A percentile compares a stretch with the other conserved stretches of the same genome.
phyloP scores from a whole-genome alignment of 1,284 basidiomycete species.

The Ceratobasidium sp. region DNA sequence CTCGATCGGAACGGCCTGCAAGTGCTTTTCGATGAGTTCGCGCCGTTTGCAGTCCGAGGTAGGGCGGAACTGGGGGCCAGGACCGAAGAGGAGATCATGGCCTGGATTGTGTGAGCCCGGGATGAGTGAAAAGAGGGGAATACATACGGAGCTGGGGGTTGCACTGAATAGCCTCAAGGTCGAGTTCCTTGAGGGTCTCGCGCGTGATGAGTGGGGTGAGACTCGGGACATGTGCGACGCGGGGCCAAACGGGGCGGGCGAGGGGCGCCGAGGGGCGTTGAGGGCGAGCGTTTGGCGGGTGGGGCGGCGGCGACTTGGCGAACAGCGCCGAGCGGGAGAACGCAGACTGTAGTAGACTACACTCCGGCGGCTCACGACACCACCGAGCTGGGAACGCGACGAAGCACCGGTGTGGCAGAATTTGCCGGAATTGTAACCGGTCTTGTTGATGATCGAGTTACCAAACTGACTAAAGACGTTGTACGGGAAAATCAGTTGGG shows the following conservation, averaged over 20 bases:
- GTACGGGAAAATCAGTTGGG: conserved; percentile 97
- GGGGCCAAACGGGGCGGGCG: conserved; percentile 25
- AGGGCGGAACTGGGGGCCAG: conserved; percentile 79
- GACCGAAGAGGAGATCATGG: conserved; percentile 92
- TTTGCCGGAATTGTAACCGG: conserved; percentile 73
- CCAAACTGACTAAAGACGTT: conserved; percentile 87
- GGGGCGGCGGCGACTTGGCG: conserved; percentile 70
- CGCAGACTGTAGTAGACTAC: conserved; percentile 90
- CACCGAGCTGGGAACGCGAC: conserved; percentile 67
- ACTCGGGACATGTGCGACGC: conserved; percentile 59
- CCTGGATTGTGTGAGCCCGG: conserved; percentile 59
- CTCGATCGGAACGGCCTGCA: conserved; percentile 85
- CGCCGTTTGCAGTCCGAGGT: conserved; percentile 78
- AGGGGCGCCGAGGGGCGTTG: conserved; percentile 38
- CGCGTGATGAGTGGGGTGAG: conserved; percentile 81
- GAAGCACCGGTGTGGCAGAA: conserved; percentile 80
- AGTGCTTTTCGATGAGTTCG: conserved; percentile 84
- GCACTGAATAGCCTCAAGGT: conserved; percentile 86
- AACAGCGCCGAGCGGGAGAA: too few relatives aligned
- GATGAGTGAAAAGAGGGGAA: conserved; percentile 53
- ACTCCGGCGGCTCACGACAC: conserved; percentile 42
- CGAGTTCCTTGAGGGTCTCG: conserved; percentile 86
- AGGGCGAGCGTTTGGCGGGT: conserved; percentile 13
- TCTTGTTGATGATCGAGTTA: conserved; percentile 73
- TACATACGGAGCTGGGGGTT: conserved; percentile 88